Conservation (phyloP, 2,329 filamentous ascomycete species). For the Penicillium occitanis region DNA sequence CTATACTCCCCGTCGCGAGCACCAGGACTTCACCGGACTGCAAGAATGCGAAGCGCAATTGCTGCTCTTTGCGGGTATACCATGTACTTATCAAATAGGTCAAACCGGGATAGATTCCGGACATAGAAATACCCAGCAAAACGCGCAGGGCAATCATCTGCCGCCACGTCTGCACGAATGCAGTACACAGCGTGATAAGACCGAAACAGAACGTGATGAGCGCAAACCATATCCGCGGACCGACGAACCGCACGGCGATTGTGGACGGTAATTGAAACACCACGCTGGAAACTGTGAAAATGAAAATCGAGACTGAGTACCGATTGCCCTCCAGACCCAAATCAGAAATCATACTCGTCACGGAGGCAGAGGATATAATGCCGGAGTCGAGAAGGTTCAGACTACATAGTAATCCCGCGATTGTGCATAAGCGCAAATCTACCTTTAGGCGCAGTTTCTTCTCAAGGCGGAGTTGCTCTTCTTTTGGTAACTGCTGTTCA, state of each 20-base stretch:
- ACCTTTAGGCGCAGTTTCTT: conserved; percentile 60
- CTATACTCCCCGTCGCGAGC: conserved; percentile 64
- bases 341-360: conserved; percentile 66
- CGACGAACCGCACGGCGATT: conserved; percentile 63
- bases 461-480: conserved; percentile 34
- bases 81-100: conserved; percentile 54
- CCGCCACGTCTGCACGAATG: conserved; percentile 65
- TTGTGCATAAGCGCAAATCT: conserved; percentile 67
- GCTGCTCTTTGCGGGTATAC: conserved; percentile 65
- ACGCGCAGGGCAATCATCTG: conserved; percentile 69
- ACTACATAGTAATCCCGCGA: conserved; percentile 68
- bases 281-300: conserved; percentile 69
- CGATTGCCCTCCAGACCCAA: conserved; percentile 64
- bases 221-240: conserved; percentile 63
- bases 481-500: conserved; percentile 24
- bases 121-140: conserved; percentile 64
- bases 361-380: conserved; percentile 67
- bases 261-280: conserved; percentile 69
- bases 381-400: conserved; percentile 69
- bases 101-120: conserved; percentile 47
- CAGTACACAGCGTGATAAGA: conserved; percentile 66
- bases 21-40: conserved; percentile 65
- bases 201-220: conserved; percentile 62
- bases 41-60: conserved; percentile 64
- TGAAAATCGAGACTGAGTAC: conserved; percentile 70